Evolutionary conservation across 331 rosid genomes (phyloP).

Genomic region (Dryas integrifolia): DNA sequence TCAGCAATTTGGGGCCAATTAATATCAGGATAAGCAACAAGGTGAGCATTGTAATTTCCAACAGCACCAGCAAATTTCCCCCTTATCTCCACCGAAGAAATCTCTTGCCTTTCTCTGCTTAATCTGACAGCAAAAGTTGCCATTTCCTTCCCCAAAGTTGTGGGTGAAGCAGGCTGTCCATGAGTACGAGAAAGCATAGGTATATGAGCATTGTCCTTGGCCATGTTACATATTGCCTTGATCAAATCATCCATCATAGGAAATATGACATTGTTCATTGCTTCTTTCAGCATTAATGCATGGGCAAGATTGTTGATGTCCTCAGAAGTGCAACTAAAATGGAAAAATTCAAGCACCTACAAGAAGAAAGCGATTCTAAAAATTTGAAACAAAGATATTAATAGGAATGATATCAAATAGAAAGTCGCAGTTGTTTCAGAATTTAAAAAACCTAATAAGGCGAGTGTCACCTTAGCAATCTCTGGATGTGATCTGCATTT

Average conservation of each 20-base stretch:
- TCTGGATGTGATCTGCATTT: slow-evolving; percentile 66
- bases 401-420: too few relatives aligned
- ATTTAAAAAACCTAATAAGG: too few relatives aligned
- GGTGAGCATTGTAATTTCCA: slow-evolving; percentile 90
- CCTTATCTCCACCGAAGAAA: slow-evolving; percentile 59
- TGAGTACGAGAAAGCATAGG: slow-evolving; percentile 87
- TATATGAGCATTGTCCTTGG: slow-evolving; percentile 64
- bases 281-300: slow-evolving; percentile 80
- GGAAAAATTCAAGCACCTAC: slow-evolving; percentile 89
- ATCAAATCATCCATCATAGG: slow-evolving; percentile 66
- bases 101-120: slow-evolving; percentile 67
- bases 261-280: slow-evolving; percentile 52
- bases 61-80: slow-evolving; percentile 96
- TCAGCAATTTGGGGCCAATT: slow-evolving; percentile 68
- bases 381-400: too few relatives aligned
- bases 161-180: slow-evolving; percentile 96
- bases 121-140: slow-evolving; percentile 82
- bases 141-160: slow-evolving; percentile 95
- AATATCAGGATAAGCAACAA: slow-evolving; percentile 71
- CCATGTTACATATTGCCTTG: slow-evolving; percentile 52
- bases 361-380: background rate
- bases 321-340: slow-evolving; percentile 91
- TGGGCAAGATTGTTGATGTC: slow-evolving; percentile 93
- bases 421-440: too few relatives aligned
- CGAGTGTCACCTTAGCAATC: slow-evolving; percentile 51